Percentiles rank a stretch among this genome's conserved stretches.
These are phyloP conservation scores for Davidsoniella neocaledoniae DNA, from an alignment of 2,329 filamentous ascomycete species.

Conservation along the genomic window DNA sequence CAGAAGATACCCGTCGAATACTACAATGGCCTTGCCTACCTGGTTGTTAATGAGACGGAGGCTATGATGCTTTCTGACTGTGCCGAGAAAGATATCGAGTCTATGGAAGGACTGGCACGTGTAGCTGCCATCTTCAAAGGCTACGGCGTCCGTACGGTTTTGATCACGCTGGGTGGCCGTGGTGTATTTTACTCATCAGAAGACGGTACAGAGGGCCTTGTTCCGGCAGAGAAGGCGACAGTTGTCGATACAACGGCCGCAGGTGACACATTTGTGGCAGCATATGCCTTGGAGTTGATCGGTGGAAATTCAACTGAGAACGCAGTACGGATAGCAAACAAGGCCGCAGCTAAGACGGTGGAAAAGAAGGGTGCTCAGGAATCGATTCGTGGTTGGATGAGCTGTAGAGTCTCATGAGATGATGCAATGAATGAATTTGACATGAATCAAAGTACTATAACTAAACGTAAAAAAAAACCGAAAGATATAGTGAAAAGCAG, in stretches of 20 bases:
- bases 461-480: too few species aligned
- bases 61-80: slow-evolving; percentile 35
- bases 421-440: neutral
- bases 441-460: neutral
- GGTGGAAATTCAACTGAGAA: slow-evolving; percentile 5
- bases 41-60: slow-evolving; percentile 63
- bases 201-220: slow-evolving; percentile 23
- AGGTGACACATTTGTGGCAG: slow-evolving; percentile 59
- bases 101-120: slow-evolving; percentile 2
- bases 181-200: slow-evolving; percentile 36
- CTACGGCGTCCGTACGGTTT: slow-evolving; percentile 43
- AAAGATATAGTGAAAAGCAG: too few species aligned
- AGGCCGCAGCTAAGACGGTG: slow-evolving; percentile 12
- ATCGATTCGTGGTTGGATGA: slow-evolving; percentile 13
- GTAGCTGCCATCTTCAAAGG: slow-evolving; percentile 31
- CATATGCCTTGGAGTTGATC: slow-evolving; percentile 31
- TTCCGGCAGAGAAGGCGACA: slow-evolving; percentile 30
- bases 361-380: slow-evolving; percentile 10
- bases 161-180: slow-evolving; percentile 50
- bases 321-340: slow-evolving; percentile 9
- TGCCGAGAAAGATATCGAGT: slow-evolving; percentile 2
- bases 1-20: slow-evolving; percentile 39
- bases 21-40: slow-evolving; percentile 42
- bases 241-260: slow-evolving; percentile 62
- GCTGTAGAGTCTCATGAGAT: neutral